A percentile compares a stretch with the other conserved stretches of the same genome.
Evolutionary conservation across 208 protist species (phyloP).

Genomic region (Crithidia sp.): DNA sequence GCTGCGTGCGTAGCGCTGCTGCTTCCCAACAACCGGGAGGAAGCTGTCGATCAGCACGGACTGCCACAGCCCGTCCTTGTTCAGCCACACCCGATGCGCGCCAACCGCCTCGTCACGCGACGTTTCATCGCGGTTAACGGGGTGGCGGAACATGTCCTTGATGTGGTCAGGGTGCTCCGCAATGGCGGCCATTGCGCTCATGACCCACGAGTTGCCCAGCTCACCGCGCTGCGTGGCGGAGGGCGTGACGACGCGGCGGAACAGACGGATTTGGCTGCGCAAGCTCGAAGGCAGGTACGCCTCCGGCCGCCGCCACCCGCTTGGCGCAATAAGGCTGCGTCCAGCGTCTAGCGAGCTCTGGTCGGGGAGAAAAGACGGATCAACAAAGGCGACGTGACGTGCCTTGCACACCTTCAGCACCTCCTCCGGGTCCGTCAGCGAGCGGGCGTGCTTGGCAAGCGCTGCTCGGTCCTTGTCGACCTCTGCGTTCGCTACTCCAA

Average conservation of each 20-base stretch:
- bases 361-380: constrained; percentile 46
- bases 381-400: constrained; percentile 39
- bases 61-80: constrained; percentile 76
- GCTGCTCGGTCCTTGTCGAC: constrained; percentile 21
- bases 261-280: constrained; percentile 33
- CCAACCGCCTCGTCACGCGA: constrained; percentile 45
- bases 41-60: constrained; percentile 73
- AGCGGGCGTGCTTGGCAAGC: constrained; percentile 15
- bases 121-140: constrained; percentile 9
- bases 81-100: constrained; percentile 69
- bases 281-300: constrained; percentile 48
- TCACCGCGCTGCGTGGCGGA: constrained; percentile 47
- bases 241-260: constrained; percentile 45
- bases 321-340: constrained; percentile 20
- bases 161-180: constrained; percentile 44
- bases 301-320: constrained; percentile 44
- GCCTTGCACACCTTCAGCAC: constrained; percentile 39
- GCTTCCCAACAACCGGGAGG: constrained; percentile 60
- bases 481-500: constrained; percentile 10
- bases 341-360: constrained; percentile 35
- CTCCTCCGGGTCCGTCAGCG: constrained; percentile 23
- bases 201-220: constrained; percentile 74
- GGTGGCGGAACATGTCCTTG: constrained; percentile 55
- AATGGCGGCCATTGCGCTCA: constrained; percentile 61
- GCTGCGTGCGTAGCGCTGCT: constrained; percentile 55